Conservation (phyloP, 139 green algal genomes). For the Deuterostichococcus epilithicus region DNA sequence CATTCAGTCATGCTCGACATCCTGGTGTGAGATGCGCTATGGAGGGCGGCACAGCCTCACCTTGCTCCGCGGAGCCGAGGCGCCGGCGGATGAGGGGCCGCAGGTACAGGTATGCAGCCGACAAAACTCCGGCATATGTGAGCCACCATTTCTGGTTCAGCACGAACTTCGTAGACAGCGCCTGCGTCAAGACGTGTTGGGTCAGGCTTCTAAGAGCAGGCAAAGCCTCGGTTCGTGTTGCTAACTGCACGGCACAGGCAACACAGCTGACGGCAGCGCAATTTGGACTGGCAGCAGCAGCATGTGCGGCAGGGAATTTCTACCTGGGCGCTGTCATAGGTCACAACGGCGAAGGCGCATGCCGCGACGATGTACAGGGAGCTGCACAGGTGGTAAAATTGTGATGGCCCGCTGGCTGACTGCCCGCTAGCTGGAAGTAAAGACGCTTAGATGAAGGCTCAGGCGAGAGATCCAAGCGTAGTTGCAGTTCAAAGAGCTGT, state of each 20-base stretch:
- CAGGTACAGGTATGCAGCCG: conserved; percentile 70
- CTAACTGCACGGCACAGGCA: too few relatives aligned
- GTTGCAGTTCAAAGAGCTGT: too few relatives aligned
- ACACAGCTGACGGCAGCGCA: too few relatives aligned
- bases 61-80: conserved; percentile 61
- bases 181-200: neutral
- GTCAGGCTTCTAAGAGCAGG: too few relatives aligned
- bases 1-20: too few relatives aligned
- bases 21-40: too few relatives aligned
- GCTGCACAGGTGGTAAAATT: neutral
- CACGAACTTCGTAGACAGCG: neutral
- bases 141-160: neutral
- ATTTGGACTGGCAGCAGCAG: too few relatives aligned
- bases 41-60: too few relatives aligned
- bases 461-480: neutral
- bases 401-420: neutral
- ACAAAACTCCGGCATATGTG: neutral
- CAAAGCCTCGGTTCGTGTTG: too few relatives aligned
- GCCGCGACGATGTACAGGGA: neutral
- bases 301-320: neutral
- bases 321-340: neutral
- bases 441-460: neutral
- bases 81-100: conserved; percentile 66
- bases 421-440: neutral
- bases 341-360: neutral